Evolutionary conservation across 148 eudicot species (phyloP).

Genomic region (Beta vulgaris): DNA sequence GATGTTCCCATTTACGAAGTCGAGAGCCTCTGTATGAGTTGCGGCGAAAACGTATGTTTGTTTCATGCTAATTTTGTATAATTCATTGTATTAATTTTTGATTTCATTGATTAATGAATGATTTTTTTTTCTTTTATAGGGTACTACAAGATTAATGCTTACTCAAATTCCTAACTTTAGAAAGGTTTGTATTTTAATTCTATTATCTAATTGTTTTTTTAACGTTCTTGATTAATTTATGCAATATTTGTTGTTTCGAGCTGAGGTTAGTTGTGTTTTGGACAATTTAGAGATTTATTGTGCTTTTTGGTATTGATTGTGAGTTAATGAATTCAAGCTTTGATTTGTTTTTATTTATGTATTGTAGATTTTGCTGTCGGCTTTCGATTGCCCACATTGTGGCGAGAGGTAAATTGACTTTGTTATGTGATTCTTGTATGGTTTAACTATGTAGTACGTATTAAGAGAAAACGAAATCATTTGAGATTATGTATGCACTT

Average conservation of each 20-base stretch:
- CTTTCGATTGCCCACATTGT: conserved; percentile 95
- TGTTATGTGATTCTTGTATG: background rate
- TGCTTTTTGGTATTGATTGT: background rate
- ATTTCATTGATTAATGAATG: background rate
- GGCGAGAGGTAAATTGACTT: conserved; percentile 71
- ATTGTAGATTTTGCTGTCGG: conserved; percentile 82
- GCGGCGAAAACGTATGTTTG: conserved; percentile 63
- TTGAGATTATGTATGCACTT: background rate
- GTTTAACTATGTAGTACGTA: background rate
- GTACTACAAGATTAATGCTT: conserved; percentile 69
- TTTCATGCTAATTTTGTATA: background rate
- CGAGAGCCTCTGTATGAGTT: conserved; percentile 94
- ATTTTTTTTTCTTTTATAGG: conserved; percentile 46
- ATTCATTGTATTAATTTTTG: background rate
- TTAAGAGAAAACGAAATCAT: background rate
- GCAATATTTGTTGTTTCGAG: background rate
- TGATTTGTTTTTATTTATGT: background rate
- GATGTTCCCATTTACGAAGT: conserved; percentile 72
- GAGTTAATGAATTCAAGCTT: background rate
- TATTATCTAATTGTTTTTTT: background rate
- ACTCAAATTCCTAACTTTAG: conserved; percentile 81
- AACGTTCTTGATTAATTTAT: background rate
- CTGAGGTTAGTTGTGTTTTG: too few species aligned
- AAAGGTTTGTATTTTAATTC: conserved; percentile 43
- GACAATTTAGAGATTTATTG: background rate